A percentile compares a stretch with the other conserved stretches of the same genome.
phyloP scores from a whole-genome alignment of 495 filamentous ascomycete species.

The Symbiotaphrina buchneri region DNA sequence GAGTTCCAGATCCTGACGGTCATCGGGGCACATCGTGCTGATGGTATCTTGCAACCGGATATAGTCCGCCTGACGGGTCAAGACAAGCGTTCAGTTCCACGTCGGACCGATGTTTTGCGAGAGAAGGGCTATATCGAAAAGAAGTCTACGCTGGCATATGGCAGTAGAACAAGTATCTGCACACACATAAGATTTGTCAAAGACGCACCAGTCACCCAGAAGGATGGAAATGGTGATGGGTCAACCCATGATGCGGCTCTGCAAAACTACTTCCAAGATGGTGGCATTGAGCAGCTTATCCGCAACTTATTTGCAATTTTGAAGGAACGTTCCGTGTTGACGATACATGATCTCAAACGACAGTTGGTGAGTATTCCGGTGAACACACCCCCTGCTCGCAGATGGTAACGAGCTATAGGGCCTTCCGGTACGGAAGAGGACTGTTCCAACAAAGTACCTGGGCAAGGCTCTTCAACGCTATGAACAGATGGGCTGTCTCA shows the following conservation, averaged over 20 bases:
- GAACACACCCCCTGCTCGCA: background rate
- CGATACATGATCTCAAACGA: constrained; percentile 35
- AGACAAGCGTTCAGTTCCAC: constrained; percentile 74
- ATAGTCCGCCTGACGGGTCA: constrained; percentile 56
- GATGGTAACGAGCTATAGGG: too few species aligned
- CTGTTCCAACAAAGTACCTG: background rate
- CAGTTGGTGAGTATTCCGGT: constrained; percentile 21
- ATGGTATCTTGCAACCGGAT: constrained; percentile 61
- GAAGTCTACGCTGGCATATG: constrained; percentile 36
- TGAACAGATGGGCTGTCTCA: constrained; percentile 42
- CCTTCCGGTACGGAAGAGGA: too few species aligned
- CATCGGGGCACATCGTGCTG: constrained; percentile 45
- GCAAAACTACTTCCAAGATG: background rate
- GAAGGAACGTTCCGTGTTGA: constrained; percentile 20
- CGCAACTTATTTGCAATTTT: constrained; percentile 23
- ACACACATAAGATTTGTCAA: constrained; percentile 35
- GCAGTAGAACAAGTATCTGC: constrained; percentile 41
- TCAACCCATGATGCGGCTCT: background rate
- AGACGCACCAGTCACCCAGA: constrained; percentile 3
- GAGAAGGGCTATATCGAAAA: constrained; percentile 75
- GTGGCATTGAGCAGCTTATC: constrained; percentile 13
- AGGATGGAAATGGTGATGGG: background rate
- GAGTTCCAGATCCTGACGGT: constrained; percentile 61
- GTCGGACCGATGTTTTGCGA: constrained; percentile 50
- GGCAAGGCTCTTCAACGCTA: constrained; percentile 19